Evolutionary conservation across 192 early-diverging fungal species (phyloP).

Genomic region (Entophlyctis luteolus): DNA sequence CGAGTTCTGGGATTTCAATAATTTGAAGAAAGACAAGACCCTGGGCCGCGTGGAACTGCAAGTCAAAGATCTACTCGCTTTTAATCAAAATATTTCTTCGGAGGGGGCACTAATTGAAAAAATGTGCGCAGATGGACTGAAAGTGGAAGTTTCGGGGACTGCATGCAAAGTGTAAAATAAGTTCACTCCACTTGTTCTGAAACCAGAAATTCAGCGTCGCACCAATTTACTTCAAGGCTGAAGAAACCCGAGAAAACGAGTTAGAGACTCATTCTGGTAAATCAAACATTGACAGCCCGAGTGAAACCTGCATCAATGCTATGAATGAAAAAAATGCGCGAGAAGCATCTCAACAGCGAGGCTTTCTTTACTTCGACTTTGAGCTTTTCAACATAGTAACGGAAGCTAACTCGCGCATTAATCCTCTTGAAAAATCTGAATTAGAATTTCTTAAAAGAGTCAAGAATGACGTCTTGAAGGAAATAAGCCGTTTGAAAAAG

Average conservation of each 20-base stretch:
- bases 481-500: background rate
- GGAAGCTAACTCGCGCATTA: background rate
- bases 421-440: slow-evolving; percentile 12
- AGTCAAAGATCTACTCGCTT: slow-evolving; percentile 28
- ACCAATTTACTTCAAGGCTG: slow-evolving; percentile 1
- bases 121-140: slow-evolving; percentile 38
- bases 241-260: background rate
- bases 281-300: background rate
- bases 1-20: slow-evolving; percentile 85
- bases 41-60: slow-evolving; percentile 64
- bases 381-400: background rate
- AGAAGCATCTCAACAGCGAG: slow-evolving; percentile 5
- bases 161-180: background rate
- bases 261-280: background rate
- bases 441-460: slow-evolving; percentile 18
- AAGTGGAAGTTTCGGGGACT: slow-evolving; percentile 3
- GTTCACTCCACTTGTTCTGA: background rate
- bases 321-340: background rate
- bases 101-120: slow-evolving; percentile 6
- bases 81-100: background rate
- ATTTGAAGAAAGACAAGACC: slow-evolving; percentile 77
- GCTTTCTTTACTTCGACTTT: slow-evolving; percentile 20
- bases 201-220: background rate
- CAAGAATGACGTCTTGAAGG: background rate
- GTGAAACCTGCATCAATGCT: background rate